Evolutionary conservation across 768 basidiomycete genomes (phyloP), one percentile per base, ranked within the genome.

Genomic region (Xerocomellus chrysenteron): DNA sequence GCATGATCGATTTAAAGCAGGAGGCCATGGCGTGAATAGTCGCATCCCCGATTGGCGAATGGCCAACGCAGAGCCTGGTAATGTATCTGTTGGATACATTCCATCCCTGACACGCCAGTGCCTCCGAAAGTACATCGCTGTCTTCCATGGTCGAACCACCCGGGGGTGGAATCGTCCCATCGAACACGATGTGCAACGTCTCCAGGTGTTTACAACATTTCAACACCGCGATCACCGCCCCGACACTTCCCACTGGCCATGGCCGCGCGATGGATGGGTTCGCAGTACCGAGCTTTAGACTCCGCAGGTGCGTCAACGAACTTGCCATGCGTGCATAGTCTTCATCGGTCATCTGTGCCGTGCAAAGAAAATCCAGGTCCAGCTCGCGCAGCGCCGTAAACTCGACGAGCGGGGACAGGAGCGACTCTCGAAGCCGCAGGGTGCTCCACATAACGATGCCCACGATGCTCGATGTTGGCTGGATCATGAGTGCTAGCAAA

Each of bases 101-200:
- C 51, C 58, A 57, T 21, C 24, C 57, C 13, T 41, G 54, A 30
- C 16, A n/a, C 16, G 1, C 39, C 21, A 5, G 1, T 26, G 32
- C 45, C 35, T 40, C 24, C 17, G 19, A 12, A 0, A 16, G 33
- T 5, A 2, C 24, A 21, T 28, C 3, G 10, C 30, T 32, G 6
- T 52, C 51, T 7, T 21, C 19, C 36, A 12, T 5, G 8, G 28
- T 10, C 1, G n/a, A 14, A 17, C 13, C 14, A 8, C n/a, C 50
- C 9, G 46, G 50, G 0, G 54, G 54, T 4, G 46, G 35, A 39
- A 60, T 37, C 17, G 47, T 39, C 19, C 54, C 67, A 21, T 68
- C 58, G 33, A 68, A 68, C 28, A 55, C 47, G 45, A 68, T 51
- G 19, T 54, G 54, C 26, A 68, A 35, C 40, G 53, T 50, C 48